These are phyloP conservation scores for Calonectria pseudoreteaudii DNA, from an alignment of 2,329 filamentous ascomycete species.

Conservation along the genomic window DNA sequence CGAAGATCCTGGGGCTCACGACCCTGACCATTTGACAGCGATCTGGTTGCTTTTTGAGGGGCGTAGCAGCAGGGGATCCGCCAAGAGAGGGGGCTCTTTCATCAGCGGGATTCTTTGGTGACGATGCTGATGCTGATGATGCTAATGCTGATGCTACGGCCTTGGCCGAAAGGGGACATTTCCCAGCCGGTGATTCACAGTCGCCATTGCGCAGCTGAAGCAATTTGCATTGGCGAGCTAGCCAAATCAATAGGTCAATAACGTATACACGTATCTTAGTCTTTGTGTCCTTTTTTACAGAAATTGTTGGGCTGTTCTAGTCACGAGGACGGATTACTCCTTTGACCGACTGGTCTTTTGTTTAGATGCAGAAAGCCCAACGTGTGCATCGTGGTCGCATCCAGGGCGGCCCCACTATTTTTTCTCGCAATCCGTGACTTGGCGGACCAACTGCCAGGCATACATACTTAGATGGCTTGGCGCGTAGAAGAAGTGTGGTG, in stretches of 20 bases:
- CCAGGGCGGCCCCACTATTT: background rate
- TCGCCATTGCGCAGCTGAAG: background rate
- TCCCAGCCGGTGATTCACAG: background rate
- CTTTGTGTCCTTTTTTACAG: background rate
- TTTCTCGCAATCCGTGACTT: background rate
- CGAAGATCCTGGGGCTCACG: background rate
- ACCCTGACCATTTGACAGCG: background rate
- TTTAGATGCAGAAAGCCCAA: background rate
- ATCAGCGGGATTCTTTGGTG: background rate
- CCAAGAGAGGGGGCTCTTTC: background rate
- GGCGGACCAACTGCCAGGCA: conserved; percentile 1
- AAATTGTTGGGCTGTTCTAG: background rate
- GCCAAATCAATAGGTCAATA: background rate
- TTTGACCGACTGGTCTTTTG: background rate
- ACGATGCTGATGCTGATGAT: background rate
- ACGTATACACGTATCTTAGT: background rate
- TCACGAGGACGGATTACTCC: background rate
- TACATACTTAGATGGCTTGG: background rate
- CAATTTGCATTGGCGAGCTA: background rate
- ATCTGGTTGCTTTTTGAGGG: background rate
- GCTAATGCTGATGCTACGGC: background rate
- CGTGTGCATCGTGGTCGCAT: background rate
- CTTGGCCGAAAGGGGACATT: background rate
- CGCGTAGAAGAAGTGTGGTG: background rate
- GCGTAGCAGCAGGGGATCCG: background rate